Evolutionary conservation across 2,329 filamentous ascomycete genomes (phyloP).

Genomic region (Ceratocystiopsis minuta): DNA sequence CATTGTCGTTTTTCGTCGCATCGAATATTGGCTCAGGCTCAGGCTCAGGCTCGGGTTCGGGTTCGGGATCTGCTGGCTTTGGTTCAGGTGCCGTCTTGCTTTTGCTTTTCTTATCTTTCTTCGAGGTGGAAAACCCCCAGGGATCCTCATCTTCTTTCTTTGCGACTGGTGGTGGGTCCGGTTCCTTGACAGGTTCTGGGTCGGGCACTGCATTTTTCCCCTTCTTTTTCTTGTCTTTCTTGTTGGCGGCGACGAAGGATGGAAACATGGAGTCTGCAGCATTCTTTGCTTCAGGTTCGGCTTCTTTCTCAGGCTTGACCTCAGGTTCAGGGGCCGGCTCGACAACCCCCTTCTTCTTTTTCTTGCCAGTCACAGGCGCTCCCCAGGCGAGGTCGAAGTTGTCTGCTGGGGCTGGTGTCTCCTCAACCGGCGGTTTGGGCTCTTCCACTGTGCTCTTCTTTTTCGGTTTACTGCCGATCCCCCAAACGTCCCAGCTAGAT

Average conservation of each 20-base stretch:
- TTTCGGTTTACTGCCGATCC: conserved; percentile 26
- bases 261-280: conserved; percentile 11
- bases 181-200: conserved; percentile 4
- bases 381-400: conserved; percentile 15
- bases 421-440: conserved; percentile 2
- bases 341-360: conserved; percentile 9
- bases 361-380: conserved; percentile 11
- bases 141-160: conserved; percentile 4
- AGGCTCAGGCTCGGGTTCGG: not conserved
- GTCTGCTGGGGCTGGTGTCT: conserved; percentile 5
- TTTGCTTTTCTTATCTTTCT: conserved; percentile 12
- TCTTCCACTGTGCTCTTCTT: conserved; percentile 15
- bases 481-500: conserved; percentile 23
- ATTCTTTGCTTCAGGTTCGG: conserved; percentile 4
- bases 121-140: conserved; percentile 3
- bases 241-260: conserved; percentile 10
- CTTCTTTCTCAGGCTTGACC: not conserved
- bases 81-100: conserved; percentile 8
- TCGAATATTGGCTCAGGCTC: too few relatives aligned
- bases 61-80: conserved; percentile 7
- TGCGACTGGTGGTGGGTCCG: conserved; percentile 1
- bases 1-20: too few relatives aligned
- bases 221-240: conserved; percentile 13
- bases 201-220: conserved; percentile 8
- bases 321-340: not conserved